Base-by-base conservation (phyloP, 306 rosid species). In the Quillaja saponaria region DNA sequence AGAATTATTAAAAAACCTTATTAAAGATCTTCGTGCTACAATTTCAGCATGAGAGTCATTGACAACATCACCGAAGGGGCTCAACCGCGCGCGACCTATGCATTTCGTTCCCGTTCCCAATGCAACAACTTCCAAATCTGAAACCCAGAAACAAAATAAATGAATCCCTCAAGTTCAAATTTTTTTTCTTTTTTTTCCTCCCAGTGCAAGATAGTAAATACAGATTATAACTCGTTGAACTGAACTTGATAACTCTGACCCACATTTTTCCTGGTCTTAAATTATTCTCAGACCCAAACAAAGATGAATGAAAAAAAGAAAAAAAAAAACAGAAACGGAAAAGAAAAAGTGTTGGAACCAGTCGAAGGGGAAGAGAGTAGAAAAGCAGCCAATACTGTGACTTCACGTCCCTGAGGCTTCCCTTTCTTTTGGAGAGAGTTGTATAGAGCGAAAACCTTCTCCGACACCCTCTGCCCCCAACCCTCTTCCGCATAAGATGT, bases 71-170 rank as follows among this genome's bases (percentile, higher is more conserved):
- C 96, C 94, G 61, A 50, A 63, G 9, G 89, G 57, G 40, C 89
- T 84, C 72, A 84, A 64, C 42, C 63, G 88, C 15, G 94, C 88
- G n/a, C 87, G 85, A 33, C 96, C 95, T 16, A 89, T 71, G 58
- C 96, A 92, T 72, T 92, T 92, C 14, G 95, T 89, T 53, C 98
- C 98, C 12, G 98, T 88, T 55, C 96, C 98, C 61, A 92, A 45
- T 5, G 91, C 88, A 40, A 88, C 87, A 52, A 88, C 95, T 63
- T 84, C 80, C 71, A 81, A 63, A 0, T 82, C 98, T 91, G 78
- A 51, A 63, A 57, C 20, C 34, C 45, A 44, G 55, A 52, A 11
- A 13, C 18, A 11, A 76, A 50, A 6, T 8, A 31, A 28, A 18
- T 33, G 49, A 76, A 39, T 17, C 50, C 25, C 6, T 17, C 5